Conservation (phyloP, 2,329 filamentous ascomycete species). For the Fusarium anthophilum region DNA sequence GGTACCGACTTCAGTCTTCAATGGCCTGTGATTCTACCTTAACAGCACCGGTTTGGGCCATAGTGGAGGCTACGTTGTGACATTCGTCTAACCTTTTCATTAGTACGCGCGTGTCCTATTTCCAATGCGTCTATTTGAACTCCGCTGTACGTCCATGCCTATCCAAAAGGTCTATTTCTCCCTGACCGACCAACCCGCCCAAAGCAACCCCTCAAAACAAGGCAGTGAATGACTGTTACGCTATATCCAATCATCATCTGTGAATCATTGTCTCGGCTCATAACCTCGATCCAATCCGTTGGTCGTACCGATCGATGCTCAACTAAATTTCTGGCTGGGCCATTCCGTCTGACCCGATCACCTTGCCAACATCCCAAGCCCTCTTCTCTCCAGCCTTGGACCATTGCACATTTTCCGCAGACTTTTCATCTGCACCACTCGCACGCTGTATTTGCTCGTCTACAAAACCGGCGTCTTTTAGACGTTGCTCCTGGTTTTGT, state of each 20-base stretch:
- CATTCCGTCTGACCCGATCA: slow-evolving; percentile 23
- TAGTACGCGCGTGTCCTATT: not conserved
- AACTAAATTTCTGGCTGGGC: slow-evolving; percentile 15
- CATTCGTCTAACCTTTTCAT: not conserved
- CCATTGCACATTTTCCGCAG: slow-evolving; percentile 76
- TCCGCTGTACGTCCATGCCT: not conserved
- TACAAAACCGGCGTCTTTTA: slow-evolving; percentile 81
- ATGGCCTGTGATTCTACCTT: not conserved
- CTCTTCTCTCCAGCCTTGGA: slow-evolving; percentile 71
- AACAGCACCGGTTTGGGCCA: slow-evolving; percentile 14
- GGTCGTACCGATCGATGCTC: not conserved
- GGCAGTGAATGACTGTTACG: not conserved
- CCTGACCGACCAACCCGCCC: not conserved
- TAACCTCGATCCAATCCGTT: slow-evolving; percentile 6
- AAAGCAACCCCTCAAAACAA: slow-evolving; percentile 15
- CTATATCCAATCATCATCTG: slow-evolving; percentile 25
- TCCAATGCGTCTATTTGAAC: slow-evolving; percentile 3
- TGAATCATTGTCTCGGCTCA: slow-evolving; percentile 9
- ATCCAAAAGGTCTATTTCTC: not conserved
- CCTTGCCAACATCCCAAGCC: slow-evolving; percentile 69
- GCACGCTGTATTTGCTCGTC: slow-evolving; percentile 71
- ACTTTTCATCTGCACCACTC: slow-evolving; percentile 69
- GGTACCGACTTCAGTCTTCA: not conserved
- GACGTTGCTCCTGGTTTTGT: slow-evolving; percentile 76
- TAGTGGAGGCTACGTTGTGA: not conserved